These are phyloP conservation scores for Pilatotrama ljubarskyi DNA, from an alignment of 768 basidiomycete genomes.

Conservation along the genomic window DNA sequence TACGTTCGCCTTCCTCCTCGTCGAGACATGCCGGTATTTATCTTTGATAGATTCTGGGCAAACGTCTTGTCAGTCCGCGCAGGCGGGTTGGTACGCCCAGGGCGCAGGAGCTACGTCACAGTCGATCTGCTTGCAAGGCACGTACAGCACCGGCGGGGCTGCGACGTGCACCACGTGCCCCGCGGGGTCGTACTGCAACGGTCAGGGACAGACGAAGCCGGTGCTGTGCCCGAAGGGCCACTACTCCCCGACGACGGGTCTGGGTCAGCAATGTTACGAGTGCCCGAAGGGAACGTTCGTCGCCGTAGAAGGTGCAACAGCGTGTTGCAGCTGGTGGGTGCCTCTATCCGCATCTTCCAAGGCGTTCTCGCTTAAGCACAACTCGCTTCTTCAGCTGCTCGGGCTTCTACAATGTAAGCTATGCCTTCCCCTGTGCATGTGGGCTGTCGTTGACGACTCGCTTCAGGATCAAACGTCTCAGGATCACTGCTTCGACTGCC, in stretches of 20 bases:
- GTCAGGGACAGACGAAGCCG: slow-evolving; percentile 13
- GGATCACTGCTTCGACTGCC: slow-evolving; percentile 23
- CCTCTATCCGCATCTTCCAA: too few relatives aligned
- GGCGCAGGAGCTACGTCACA: slow-evolving; percentile 17
- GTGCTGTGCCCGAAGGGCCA: slow-evolving; percentile 16
- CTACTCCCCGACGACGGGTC: slow-evolving; percentile 14
- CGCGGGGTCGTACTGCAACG: slow-evolving; percentile 23
- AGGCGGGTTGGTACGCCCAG: slow-evolving; percentile 22
- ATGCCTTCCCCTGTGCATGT: not conserved
- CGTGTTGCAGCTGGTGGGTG: slow-evolving; percentile 25
- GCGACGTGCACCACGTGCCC: slow-evolving; percentile 24
- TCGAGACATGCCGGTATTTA: not conserved
- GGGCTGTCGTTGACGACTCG: not conserved
- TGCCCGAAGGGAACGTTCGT: slow-evolving; percentile 24
- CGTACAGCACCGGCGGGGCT: slow-evolving; percentile 20
- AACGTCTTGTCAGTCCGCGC: slow-evolving; percentile 17
- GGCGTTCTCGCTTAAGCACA: not conserved
- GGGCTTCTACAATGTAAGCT: slow-evolving; percentile 21
- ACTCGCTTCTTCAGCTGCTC: slow-evolving; percentile 14
- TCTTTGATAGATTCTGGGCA: slow-evolving; percentile 12
- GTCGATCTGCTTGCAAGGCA: slow-evolving; percentile 19
- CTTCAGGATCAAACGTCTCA: slow-evolving; percentile 18
- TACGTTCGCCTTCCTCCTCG: not conserved
- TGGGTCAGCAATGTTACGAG: slow-evolving; percentile 14
- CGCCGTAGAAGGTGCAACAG: slow-evolving; percentile 16